Evolutionary conservation across 108 stramenopile genomes (phyloP), one percentile per base, ranked within the genome.

Genomic region (Licmophora abbreviata): DNA sequence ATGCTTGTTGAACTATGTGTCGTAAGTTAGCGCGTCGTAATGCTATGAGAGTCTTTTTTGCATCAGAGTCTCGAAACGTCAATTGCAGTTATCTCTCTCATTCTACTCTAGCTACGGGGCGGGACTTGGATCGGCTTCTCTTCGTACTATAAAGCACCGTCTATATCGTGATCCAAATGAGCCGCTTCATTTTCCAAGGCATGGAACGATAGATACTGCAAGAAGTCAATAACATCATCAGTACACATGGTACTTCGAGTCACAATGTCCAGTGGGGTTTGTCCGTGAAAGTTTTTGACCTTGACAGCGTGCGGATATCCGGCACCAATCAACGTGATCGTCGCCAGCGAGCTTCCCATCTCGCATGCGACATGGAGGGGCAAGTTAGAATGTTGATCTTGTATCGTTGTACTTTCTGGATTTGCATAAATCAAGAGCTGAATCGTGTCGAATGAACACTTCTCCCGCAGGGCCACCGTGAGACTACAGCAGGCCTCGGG

Each of bases 261-360:
- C 28, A 68, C 68, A 27, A 76, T 48, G 33, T 76, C 74, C 36
- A 76, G 53, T 3, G 74, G 74, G 8, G 74, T 76, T 50, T 69
- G 40, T 15, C 67, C 68, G 33, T 69, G 63, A 54, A 76, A 76
- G 38, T 76, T 76, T 30, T 55, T 41, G 36, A 38, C 54, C 34
- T 61, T 29, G 27, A 60, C 17, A 0, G 74, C 74, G 23, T 57
- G 34, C 5, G 74, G 74, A 30, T 54, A 65, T 8, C 53, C 48
- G 3, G 20, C 3, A 20, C 58, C 53, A 10, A 74, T 15, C 8
- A 18, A 15, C 25, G 40, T 53, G n/a, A 69, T 63, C 1, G 66
- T 27, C 12, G 31, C 31, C 29, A 32, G 3, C 4, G 38, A 24
- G 44, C 26, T 25, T 1, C 2, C 61, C 61, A 32, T 61, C 20